Conservation (phyloP, 139 green algal genomes). For the Astrephomene gubernaculifera region DNA sequence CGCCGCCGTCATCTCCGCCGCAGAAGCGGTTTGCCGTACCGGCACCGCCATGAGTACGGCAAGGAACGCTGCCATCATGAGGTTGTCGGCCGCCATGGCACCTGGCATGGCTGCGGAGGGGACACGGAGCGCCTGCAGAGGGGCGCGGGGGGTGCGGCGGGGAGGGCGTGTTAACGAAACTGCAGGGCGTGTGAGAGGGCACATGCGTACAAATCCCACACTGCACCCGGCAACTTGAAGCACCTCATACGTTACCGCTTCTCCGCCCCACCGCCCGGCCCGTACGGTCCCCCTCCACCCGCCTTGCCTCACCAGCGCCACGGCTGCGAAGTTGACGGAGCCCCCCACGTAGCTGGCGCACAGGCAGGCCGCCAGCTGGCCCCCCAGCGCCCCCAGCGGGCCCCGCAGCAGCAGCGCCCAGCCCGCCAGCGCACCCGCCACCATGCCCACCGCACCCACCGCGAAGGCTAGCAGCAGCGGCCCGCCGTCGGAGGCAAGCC, state of each 20-base stretch:
- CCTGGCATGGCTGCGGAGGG: constrained; percentile 54
- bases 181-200: no score
- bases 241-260: no score
- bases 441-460: constrained; percentile 56
- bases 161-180: no score
- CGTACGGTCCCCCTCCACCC: no score
- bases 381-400: constrained; percentile 60
- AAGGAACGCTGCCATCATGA: constrained; percentile 72
- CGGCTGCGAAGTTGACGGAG: constrained; percentile 85
- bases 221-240: no score
- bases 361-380: constrained; percentile 75
- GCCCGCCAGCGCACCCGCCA: constrained; percentile 66
- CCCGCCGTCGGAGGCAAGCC: constrained; percentile 56
- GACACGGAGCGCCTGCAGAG: constrained; percentile 39
- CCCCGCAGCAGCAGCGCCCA: constrained; percentile 61
- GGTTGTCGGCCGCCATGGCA: constrained; percentile 84
- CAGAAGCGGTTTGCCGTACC: neutral
- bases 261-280: no score
- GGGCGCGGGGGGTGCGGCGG: no score
- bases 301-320: constrained; percentile 50
- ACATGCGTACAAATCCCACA: no score
- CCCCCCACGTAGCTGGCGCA: constrained; percentile 87
- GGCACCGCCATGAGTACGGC: constrained; percentile 30
- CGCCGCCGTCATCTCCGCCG: no score
- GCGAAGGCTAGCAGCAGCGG: constrained; percentile 69